These are phyloP conservation scores for Aspergillus cavernicola DNA, from an alignment of 495 filamentous ascomycete species.

Conservation along the genomic window DNA sequence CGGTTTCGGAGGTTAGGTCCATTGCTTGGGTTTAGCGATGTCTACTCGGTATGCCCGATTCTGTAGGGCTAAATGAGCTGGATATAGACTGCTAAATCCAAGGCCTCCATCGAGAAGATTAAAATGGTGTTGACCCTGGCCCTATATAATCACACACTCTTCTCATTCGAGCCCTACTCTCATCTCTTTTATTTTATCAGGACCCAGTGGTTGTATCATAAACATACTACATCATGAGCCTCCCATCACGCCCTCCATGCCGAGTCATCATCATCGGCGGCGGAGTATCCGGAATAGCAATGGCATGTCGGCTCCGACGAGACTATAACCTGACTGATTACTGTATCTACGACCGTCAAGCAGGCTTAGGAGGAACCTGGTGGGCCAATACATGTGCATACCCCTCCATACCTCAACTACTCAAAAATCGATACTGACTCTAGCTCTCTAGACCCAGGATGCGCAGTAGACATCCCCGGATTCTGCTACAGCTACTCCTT, in stretches of 20 bases:
- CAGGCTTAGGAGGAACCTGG: slow-evolving; percentile 26
- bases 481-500: slow-evolving; percentile 28
- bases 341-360: slow-evolving; percentile 25
- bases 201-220: too few relatives aligned
- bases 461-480: slow-evolving; percentile 27
- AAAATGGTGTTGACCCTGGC: too few relatives aligned
- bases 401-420: neutral
- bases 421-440: neutral
- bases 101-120: too few relatives aligned
- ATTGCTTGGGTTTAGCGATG: neutral
- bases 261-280: slow-evolving; percentile 27
- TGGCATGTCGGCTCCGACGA: slow-evolving; percentile 23
- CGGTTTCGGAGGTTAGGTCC: neutral
- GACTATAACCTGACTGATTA: slow-evolving; percentile 21
- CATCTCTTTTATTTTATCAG: too few relatives aligned
- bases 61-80: neutral
- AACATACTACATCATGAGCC: slow-evolving; percentile 6
- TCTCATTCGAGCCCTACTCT: too few relatives aligned
- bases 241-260: slow-evolving; percentile 6
- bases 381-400: slow-evolving; percentile 23
- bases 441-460: slow-evolving; percentile 21
- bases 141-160: too few relatives aligned
- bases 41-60: neutral
- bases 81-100: too few relatives aligned
- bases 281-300: slow-evolving; percentile 26